Conservation (phyloP, 192 early-diverging fungal genomes). For the Obelidium mucronatum region DNA sequence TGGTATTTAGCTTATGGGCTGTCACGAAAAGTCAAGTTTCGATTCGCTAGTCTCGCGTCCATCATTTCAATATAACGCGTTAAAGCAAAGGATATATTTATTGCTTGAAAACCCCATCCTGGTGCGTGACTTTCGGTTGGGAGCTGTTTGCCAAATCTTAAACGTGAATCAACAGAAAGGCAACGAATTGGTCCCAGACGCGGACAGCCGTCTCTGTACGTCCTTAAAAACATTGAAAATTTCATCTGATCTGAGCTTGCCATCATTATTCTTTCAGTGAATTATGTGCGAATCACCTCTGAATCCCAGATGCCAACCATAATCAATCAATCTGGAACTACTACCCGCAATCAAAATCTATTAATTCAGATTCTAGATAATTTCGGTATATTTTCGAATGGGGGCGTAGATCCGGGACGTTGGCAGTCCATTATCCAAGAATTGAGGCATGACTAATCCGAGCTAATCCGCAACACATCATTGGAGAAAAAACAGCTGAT, state of each 20-base stretch:
- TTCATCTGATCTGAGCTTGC: no score
- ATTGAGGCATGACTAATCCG: not conserved
- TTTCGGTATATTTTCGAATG: conserved; percentile 2
- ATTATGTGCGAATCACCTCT: conserved; percentile 14
- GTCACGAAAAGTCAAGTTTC: not conserved
- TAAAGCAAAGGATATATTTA: conserved; percentile 24
- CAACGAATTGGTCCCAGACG: not conserved
- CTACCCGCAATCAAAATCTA: not conserved
- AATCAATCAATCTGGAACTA: not conserved
- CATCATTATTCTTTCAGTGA: not conserved
- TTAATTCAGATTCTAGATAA: not conserved
- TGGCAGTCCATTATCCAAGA: not conserved
- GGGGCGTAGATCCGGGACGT: not conserved
- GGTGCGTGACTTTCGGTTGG: no score
- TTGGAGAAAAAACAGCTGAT: not conserved
- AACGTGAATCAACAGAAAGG: not conserved
- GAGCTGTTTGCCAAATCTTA: conserved; percentile 15
- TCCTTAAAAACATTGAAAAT: not conserved
- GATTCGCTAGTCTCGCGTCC: not conserved
- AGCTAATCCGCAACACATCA: not conserved
- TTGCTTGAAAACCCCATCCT: no score
- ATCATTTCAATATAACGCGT: conserved; percentile 33
- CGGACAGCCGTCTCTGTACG: not conserved
- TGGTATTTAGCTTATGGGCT: no score
- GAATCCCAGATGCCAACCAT: no score